phyloP scores from a whole-genome alignment of 2,329 filamentous ascomycete genomes.

The Fusarium burgessii region DNA sequence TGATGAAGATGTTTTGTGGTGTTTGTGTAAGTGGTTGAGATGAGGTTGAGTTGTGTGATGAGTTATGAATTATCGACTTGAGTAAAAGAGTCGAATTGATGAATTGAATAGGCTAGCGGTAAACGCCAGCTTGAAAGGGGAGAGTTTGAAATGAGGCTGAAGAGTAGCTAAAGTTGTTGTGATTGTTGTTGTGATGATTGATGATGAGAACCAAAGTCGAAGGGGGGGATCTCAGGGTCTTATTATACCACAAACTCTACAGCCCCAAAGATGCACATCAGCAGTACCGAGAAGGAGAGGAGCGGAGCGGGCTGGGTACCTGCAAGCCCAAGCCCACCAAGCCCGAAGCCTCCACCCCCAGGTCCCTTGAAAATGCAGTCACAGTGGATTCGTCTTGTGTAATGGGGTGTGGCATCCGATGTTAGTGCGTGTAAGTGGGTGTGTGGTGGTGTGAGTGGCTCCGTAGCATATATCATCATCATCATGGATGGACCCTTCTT shows the following conservation, averaged over 20 bases:
- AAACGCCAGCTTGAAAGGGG: constrained; percentile 4
- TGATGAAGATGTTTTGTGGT: constrained; percentile 38
- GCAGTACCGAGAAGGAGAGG: constrained; percentile 12
- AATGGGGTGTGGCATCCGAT: constrained; percentile 23
- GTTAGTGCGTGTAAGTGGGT: constrained; percentile 1
- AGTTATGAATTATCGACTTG: background rate
- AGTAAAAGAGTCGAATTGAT: background rate
- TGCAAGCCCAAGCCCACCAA: constrained; percentile 10
- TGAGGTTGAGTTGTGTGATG: background rate
- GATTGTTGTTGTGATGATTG: constrained; percentile 15
- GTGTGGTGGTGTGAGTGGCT: constrained; percentile 21
- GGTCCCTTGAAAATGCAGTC: constrained; percentile 39
- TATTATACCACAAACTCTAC: constrained; percentile 40
- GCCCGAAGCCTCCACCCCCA: constrained; percentile 36
- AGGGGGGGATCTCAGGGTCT: constrained; percentile 35
- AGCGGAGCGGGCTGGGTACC: constrained; percentile 27
- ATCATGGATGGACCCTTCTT: constrained; percentile 42
- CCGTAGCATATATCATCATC: constrained; percentile 10
- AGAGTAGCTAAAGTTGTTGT: constrained; percentile 7
- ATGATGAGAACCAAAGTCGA: constrained; percentile 3
- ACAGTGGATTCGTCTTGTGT: constrained; percentile 25
- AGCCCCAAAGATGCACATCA: constrained; percentile 7
- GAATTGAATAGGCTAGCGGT: constrained; percentile 1
- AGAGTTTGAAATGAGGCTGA: constrained; percentile 9
- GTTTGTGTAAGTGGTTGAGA: background rate